A percentile compares a stretch with the other conserved stretches of the same genome.
These are phyloP conservation scores for Vitis hybrid DNA, from an alignment of 177 flowering plant genomes.

Conservation along the genomic window DNA sequence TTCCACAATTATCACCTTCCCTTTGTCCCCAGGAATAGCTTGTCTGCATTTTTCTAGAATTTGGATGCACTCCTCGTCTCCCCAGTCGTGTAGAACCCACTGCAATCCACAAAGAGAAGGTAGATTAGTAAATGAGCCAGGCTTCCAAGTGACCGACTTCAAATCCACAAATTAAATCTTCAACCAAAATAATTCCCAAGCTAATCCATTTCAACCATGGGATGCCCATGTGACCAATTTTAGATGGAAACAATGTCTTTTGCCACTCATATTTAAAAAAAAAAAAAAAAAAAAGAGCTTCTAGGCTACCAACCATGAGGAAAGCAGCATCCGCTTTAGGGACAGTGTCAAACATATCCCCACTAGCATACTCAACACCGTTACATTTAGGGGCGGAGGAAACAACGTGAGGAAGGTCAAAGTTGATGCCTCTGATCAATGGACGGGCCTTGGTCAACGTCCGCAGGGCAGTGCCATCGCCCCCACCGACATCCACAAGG, in stretches of 20 bases:
- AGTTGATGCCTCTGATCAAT: conserved; percentile 59
- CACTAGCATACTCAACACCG: conserved; percentile 49
- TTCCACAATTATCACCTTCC: conserved; percentile 65
- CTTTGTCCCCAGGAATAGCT: conserved; percentile 39
- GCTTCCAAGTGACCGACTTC: too few relatives aligned
- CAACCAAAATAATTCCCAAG: too few relatives aligned
- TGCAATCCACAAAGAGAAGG: conserved; percentile 11
- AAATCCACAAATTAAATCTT: too few relatives aligned
- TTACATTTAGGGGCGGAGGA: conserved; percentile 23
- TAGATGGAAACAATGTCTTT: too few relatives aligned
- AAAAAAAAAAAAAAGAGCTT: neutral
- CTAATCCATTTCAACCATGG: too few relatives aligned
- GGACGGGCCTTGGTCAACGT: conserved; percentile 49
- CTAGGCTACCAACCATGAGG: conserved; percentile 37
- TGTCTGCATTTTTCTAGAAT: conserved; percentile 55
- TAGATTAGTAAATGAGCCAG: too few relatives aligned
- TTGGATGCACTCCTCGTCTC: conserved; percentile 54
- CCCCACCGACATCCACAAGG: conserved; percentile 77
- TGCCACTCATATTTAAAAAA: too few relatives aligned
- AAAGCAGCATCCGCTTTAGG: conserved; percentile 60
- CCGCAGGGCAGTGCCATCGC: conserved; percentile 45
- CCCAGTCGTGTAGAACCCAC: conserved; percentile 73
- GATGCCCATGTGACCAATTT: too few relatives aligned
- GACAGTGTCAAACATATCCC: conserved; percentile 54
- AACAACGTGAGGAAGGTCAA: conserved; percentile 73